Percentiles rank a stretch among this genome's conserved stretches.
phyloP scores from a whole-genome alignment of 129 eudicot species.

The Flaveria linearis region DNA sequence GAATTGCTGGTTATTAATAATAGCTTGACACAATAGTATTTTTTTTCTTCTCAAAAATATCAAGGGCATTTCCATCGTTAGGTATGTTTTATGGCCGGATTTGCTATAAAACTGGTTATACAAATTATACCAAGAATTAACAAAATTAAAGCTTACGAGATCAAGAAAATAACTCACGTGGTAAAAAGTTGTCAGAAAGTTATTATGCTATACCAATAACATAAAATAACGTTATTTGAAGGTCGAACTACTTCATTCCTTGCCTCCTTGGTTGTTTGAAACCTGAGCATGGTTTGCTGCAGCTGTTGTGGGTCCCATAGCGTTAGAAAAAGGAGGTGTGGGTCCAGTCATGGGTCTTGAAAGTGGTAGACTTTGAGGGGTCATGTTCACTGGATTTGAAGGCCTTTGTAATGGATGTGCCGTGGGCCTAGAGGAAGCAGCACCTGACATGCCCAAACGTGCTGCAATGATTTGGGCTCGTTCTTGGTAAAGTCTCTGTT shows the following conservation, averaged over 20 bases:
- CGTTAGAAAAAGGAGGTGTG: slow-evolving; percentile 39
- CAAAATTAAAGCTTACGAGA: background rate
- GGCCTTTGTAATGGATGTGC: slow-evolving; percentile 57
- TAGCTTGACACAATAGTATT: background rate
- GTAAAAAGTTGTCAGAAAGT: slow-evolving; percentile 13
- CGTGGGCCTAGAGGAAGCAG: slow-evolving; percentile 57
- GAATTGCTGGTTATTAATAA: no score
- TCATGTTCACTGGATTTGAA: slow-evolving; percentile 50
- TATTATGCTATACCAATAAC: slow-evolving; percentile 12
- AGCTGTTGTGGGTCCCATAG: slow-evolving; percentile 30
- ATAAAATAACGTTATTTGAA: background rate
- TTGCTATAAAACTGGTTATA: background rate
- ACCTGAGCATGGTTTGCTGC: slow-evolving; percentile 50
- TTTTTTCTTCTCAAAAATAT: background rate
- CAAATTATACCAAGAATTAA: background rate
- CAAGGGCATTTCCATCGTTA: background rate
- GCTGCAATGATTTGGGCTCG: slow-evolving; percentile 83
- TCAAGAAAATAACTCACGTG: background rate
- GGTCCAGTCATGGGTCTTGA: slow-evolving; percentile 68
- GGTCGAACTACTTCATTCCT: slow-evolving; percentile 45
- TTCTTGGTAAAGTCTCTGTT: slow-evolving; percentile 80
- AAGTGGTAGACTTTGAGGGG: slow-evolving; percentile 64
- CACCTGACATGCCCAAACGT: slow-evolving; percentile 63
- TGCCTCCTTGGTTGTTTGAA: slow-evolving; percentile 44
- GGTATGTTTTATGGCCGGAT: background rate